Conservation (phyloP, 2,329 filamentous ascomycete genomes). For the Mycocentrospora acerina region DNA sequence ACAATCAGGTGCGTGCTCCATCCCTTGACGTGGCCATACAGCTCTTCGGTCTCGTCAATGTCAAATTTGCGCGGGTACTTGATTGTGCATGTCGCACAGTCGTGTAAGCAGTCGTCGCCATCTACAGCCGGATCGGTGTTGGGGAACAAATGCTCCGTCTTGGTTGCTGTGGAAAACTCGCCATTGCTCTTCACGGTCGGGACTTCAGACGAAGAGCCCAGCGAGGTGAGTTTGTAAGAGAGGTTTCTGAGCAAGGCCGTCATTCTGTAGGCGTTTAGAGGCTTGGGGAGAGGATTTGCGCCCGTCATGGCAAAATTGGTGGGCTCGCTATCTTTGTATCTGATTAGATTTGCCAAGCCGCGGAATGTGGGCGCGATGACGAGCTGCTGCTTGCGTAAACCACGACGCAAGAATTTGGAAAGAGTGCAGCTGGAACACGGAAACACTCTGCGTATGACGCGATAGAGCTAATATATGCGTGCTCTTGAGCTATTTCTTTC, state of each 20-base stretch:
- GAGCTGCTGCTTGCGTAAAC: neutral
- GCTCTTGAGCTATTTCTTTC: too few relatives aligned
- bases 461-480: too few relatives aligned
- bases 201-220: constrained; percentile 31
- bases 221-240: constrained; percentile 40
- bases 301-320: constrained; percentile 17
- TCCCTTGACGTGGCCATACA: constrained; percentile 83
- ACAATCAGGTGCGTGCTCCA: constrained; percentile 91
- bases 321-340: constrained; percentile 24
- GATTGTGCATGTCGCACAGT: constrained; percentile 80
- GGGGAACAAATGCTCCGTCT: constrained; percentile 65
- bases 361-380: constrained; percentile 32
- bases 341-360: constrained; percentile 41
- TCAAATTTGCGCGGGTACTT: constrained; percentile 73
- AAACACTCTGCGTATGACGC: too few relatives aligned
- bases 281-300: constrained; percentile 21
- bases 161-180: constrained; percentile 52
- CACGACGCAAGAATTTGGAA: too few relatives aligned
- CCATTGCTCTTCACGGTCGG: constrained; percentile 34
- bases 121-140: constrained; percentile 74
- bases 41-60: constrained; percentile 72
- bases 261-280: constrained; percentile 39
- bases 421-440: too few relatives aligned
- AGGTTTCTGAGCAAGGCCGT: constrained; percentile 40
- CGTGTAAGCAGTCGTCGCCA: constrained; percentile 84